Base-by-base conservation (phyloP, 2,329 filamentous ascomycete genomes). In the Hypoxylon sp. region DNA sequence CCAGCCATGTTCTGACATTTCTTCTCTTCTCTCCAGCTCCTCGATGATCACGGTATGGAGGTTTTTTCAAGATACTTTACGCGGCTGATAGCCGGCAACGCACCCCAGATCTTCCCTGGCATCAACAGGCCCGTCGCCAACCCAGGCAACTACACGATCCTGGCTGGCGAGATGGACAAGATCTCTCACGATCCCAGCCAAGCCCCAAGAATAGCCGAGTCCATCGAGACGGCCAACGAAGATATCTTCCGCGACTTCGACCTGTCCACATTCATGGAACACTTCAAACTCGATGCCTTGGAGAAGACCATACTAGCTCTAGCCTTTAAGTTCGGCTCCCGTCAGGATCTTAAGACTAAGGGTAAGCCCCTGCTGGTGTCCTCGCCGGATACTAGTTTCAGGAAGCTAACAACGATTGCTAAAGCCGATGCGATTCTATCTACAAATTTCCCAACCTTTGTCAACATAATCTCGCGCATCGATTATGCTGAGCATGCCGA, bases 21-120 rank as follows among this genome's bases (percentile, higher is more conserved):
- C 24, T 17, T 15, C 17, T 18, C 13, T 13, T 18, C 29, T 45
- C 29, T 62, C n/a, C 65, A 97, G 91, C 88, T 98, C 75, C 89
- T 98, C 79, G 89, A 97, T 86, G 93, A 94, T 71, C 89, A 96
- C 92, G 93, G 93, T 73, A 99, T 99, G 94, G 96, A 99, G 83
- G 92, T 97, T 73, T 97, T 93, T 75, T 88, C 91, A 60, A 96
- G 93, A 81, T 97, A 95, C 77, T 96, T 99, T 78, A 88, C 92
- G 76, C 91, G 94, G 77, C 83, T 98, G 74, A 86, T 99, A 72
- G 90, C 89, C 77, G 88, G 89, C 78, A 97, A 97, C 86, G 92
- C 93, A 70, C 81, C 88, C 63, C 89, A 95, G 71, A 95, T 99
- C 74, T 98, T 98, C 73, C 88, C 92, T 48, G 87, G 89, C 63